Percentiles rank a stretch among this genome's conserved stretches.
phyloP scores from a whole-genome alignment of 306 rosid genomes.

The Sicyos edulis region DNA sequence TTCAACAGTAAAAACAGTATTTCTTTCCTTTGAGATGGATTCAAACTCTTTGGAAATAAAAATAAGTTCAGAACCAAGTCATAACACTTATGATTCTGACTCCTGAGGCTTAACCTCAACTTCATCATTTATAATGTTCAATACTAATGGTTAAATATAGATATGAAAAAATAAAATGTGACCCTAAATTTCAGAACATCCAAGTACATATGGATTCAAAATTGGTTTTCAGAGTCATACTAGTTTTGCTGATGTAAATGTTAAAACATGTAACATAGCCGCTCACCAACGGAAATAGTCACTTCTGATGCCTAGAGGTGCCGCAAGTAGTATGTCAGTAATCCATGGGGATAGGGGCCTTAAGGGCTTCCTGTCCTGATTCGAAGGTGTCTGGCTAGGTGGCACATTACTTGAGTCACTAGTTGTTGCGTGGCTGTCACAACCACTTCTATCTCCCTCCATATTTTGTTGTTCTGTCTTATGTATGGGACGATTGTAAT shows the following conservation, averaged over 20 bases:
- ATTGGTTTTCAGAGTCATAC: neutral
- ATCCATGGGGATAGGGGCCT: conserved; percentile 98
- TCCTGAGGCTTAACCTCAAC: neutral
- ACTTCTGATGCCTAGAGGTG: conserved; percentile 87
- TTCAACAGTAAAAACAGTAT: conserved; percentile 1
- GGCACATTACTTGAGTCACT: conserved; percentile 51
- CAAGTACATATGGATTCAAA: neutral
- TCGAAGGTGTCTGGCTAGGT: conserved; percentile 41
- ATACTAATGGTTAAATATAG: neutral
- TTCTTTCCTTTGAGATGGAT: neutral
- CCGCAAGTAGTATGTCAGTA: conserved; percentile 80
- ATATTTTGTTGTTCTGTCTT: conserved; percentile 53
- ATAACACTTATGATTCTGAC: neutral
- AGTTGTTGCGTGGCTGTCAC: conserved; percentile 83
- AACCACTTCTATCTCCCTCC: conserved; percentile 76
- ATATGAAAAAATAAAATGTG: neutral
- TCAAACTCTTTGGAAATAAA: neutral
- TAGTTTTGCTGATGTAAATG: neutral
- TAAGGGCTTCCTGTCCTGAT: conserved; percentile 78
- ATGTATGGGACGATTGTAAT: conserved; percentile 92
- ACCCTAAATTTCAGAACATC: neutral
- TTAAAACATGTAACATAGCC: neutral
- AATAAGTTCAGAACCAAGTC: neutral
- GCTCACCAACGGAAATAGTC: conserved; percentile 98
- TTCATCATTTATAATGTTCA: neutral